Base-by-base conservation (phyloP, 441 rosid genomes). In the Capsella rubella region DNA sequence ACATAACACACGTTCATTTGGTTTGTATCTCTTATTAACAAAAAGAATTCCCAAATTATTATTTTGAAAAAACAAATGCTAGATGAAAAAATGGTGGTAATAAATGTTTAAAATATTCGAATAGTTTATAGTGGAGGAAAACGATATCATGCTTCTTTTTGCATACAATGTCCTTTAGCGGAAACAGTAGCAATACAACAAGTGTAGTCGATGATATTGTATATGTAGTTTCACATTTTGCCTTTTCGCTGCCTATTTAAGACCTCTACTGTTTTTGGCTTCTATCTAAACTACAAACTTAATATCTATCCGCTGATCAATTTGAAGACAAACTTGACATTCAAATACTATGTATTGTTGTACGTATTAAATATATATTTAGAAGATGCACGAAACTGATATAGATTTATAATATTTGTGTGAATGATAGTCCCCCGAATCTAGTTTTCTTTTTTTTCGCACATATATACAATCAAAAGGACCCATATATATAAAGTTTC, bases 211-310 rank as follows among this genome's bases (percentile, higher is more conserved):
- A 16, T 16, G 18, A 16, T 16, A 16, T 16, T 16, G 18, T 16
- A 16, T 16, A 16, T 16, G 18, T 16, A 16, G 18, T 16, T 16
- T 16, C 18, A 16, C 18, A 16, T 16, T 16, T 16, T 76, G 80
- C 76, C 80, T 71, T 76, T 76, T 76, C 76, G 80, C 62, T 27
- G 3, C 62, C 55, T 21, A 40, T 50, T 70, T 40, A 70, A 64
- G 80, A 72, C 75, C 72, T 76, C 60, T 47, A 37, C 66, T 63
- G 53, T 55, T 71, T 64, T 62, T 62, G 53, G 67, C 55, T 46
- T 63, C 71, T 70, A 10, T 8, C 55, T 40, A 76, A 25, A 49
- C 31, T 64, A 76, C 80, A 70, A 76, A n/a, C 51, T 47, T 39
- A 54, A 29, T 13, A 9, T 31, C 18, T 69, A 63, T 64, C 75